Base-by-base conservation (phyloP, 495 filamentous ascomycete genomes). In the Glonium stellatum region DNA sequence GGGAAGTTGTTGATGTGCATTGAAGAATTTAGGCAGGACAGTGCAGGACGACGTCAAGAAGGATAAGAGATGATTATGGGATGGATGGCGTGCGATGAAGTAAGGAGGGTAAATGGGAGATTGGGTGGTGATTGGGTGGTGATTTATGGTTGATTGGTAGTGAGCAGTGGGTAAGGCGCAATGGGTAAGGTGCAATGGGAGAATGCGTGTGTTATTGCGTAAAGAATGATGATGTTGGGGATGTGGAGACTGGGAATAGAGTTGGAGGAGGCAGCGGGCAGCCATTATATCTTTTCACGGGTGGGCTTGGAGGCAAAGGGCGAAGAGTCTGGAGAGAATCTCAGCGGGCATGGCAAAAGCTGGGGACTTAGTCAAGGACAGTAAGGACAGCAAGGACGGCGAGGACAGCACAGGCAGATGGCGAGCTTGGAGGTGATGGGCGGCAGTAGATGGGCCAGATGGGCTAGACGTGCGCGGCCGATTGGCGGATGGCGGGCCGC, bases 1-100 rank as follows among this genome's bases (percentile, higher is more conserved):
- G 79, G 79, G 52, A 82, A 72, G 55, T 71, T 69, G 68, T 75
- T 72, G 62, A 82, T 75, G 53, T 64, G 61, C 72, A 75, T 75
- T 63, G 64, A 67, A 67, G 55, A 50, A 52, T 58, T 37, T 21
- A 21, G 27, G 3, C 9, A 19, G 60, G 22, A 57, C 47, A 49
- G 54, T 31, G 35, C 18, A 47, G n/a, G 55, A 23, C 23, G 10
- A 22, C 23, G 31, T 37, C 12, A 0, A 21, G 5, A 10, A n/a
- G 21, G 1, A 25, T 15, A 22, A n/a, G n/a, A n/a, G n/a, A n/a
- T n/a, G n/a, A n/a, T n/a, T n/a, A n/a, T n/a, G n/a, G n/a, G n/a
- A n/a, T n/a, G n/a, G n/a, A n/a, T n/a, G 6, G 13, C 25, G 0
- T 51, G 48, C 10, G 48, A 10, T 25, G 48, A 15, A 8, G 48